These are phyloP conservation scores for Phytophthora pinifolia DNA, from an alignment of 352 stramenopile genomes.

Conservation along the genomic window DNA sequence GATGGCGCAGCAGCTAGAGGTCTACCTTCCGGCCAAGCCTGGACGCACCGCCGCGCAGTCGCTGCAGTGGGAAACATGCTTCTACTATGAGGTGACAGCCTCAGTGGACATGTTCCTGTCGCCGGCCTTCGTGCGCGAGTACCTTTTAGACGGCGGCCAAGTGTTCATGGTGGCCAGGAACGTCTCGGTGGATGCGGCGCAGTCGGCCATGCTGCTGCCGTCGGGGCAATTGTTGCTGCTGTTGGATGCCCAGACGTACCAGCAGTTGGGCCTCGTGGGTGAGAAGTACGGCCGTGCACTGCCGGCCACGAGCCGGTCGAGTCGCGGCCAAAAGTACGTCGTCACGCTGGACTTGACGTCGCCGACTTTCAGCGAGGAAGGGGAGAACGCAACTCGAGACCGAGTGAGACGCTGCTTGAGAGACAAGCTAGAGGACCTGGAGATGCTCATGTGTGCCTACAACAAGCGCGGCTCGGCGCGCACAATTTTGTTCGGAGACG, in stretches of 20 bases:
- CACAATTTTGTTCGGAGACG: conserved; percentile 74
- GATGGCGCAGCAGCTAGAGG: conserved; percentile 74
- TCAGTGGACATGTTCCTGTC: conserved; percentile 60
- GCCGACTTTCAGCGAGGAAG: conserved; percentile 31
- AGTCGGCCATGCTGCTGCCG: conserved; percentile 63
- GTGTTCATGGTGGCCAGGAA: conserved; percentile 85
- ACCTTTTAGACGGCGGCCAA: conserved; percentile 41
- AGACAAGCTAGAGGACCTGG: conserved; percentile 50
- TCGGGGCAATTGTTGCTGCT: conserved; percentile 70
- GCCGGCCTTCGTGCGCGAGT: conserved; percentile 58
- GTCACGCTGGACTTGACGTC: conserved; percentile 63
- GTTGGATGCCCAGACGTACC: conserved; percentile 65
- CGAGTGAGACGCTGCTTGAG: conserved; percentile 49
- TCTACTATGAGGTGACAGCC: conserved; percentile 76
- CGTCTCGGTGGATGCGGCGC: conserved; percentile 51
- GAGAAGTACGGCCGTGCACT: conserved; percentile 52
- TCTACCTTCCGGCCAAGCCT: conserved; percentile 43
- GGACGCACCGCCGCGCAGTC: conserved; percentile 41
- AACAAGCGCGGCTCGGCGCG: conserved; percentile 59
- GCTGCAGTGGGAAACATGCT: conserved; percentile 77
- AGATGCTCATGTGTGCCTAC: conserved; percentile 78
- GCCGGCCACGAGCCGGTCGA: conserved; percentile 22
- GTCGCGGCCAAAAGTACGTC: conserved; percentile 54
- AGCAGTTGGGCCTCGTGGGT: conserved; percentile 69
- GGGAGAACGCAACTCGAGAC: conserved; percentile 25